Base-by-base conservation (phyloP, 768 basidiomycete species). In the Rhodotorula taiwanensis region DNA sequence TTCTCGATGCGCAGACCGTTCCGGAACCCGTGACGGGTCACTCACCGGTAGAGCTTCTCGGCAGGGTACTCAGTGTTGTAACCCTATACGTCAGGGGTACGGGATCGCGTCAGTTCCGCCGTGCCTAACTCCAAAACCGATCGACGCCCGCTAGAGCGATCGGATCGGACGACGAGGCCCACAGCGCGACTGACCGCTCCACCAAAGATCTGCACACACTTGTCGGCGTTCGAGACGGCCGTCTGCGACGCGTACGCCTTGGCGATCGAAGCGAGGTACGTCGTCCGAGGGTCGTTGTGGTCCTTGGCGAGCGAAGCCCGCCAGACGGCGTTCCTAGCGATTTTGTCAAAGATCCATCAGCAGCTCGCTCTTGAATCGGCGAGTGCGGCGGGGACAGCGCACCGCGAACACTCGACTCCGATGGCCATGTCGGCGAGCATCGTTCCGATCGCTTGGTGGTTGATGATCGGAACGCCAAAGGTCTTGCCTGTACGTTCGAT, bases 391-490 rank as follows among this genome's bases (percentile, higher is more conserved):
- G 9, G 23, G 33, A 9, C 23, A 23, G 51, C 57, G 49, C 5
- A 58, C 57, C 58, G 60, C 34, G 60, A 33, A 25, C 10, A 28
- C 45, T 70, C 69, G 34, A 70, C 73, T 16, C 65, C 71, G 58
- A 77, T 77, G 9, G 77, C 77, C 77, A 78, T 78, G 55, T 78
- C 77, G 6, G 77, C 77, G 6, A 78, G 69, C 72, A 78, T 74
- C 63, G 75, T 76, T 4, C 73, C 74, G 11, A 78, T 74, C 28
- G 75, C 77, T 51, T 76, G 75, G 60, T 78, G 77, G 50, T 77
- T 68, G 57, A 77, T 76, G 65, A 78, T 77, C 1, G 76, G 68
- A 27, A 72, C 73, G 1, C 77, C 77, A 73, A 78, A 77, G 20
- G 77, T 77, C 74, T 76, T 54, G 20, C 62, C 60, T 61, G 45